Evolutionary conservation across 1,284 basidiomycete genomes (phyloP).

Genomic region (Ceratobasidium sp.): DNA sequence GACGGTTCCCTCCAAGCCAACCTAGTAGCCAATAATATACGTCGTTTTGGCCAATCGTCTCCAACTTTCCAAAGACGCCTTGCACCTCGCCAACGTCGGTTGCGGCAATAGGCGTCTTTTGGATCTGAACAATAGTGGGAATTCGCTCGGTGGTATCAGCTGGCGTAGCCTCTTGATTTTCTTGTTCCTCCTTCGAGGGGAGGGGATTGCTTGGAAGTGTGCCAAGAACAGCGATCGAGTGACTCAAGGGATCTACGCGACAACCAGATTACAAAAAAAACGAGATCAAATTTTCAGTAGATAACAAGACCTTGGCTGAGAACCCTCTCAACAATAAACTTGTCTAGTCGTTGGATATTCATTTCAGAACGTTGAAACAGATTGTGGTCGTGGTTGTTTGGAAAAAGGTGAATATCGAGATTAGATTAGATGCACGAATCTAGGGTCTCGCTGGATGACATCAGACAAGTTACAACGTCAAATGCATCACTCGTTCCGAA

Average conservation of each 20-base stretch:
- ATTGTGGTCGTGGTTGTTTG: neutral
- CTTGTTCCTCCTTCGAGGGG: constrained; percentile 29
- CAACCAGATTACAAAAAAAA: neutral
- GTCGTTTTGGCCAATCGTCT: constrained; percentile 55
- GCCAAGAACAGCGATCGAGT: constrained; percentile 64
- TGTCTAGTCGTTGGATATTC: constrained; percentile 51
- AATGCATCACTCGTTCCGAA: neutral
- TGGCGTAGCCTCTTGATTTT: neutral
- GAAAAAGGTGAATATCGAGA: no score
- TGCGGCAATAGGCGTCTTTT: constrained; percentile 67
- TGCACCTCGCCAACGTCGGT: constrained; percentile 51
- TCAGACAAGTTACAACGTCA: neutral
- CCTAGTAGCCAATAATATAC: constrained; percentile 50
- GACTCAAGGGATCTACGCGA: constrained; percentile 65
- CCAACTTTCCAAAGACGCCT: constrained; percentile 61
- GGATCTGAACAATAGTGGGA: constrained; percentile 71
- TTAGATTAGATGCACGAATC: neutral
- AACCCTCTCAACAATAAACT: constrained; percentile 67
- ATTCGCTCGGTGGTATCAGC: constrained; percentile 52
- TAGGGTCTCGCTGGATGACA: no score
- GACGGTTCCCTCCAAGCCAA: constrained; percentile 42
- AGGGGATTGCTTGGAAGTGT: constrained; percentile 53
- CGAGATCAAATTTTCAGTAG: constrained; percentile 30
- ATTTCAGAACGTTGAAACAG: neutral
- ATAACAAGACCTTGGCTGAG: constrained; percentile 67